Conservation (phyloP, 257 asterid species). For the Salvia hispanica region DNA sequence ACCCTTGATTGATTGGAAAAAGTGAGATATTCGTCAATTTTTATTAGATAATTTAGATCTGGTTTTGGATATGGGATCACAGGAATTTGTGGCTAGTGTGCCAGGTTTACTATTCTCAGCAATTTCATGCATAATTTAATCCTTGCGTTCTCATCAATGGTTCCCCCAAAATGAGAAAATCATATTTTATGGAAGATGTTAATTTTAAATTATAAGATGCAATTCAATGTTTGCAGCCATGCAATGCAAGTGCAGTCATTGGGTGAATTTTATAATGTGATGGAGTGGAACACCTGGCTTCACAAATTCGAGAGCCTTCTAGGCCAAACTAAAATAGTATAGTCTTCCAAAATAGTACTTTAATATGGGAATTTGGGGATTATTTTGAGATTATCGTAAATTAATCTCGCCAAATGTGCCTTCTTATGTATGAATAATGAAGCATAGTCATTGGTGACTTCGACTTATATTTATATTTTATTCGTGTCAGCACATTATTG, state of each 20-base stretch:
- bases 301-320: constrained; percentile 43
- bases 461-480: neutral
- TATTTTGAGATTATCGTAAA: constrained; percentile 26
- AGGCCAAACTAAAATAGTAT: neutral
- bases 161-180: constrained; percentile 26
- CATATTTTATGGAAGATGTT: constrained; percentile 16
- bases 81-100: constrained; percentile 38
- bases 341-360: constrained; percentile 20
- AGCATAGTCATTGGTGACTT: constrained; percentile 10
- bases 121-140: constrained; percentile 31
- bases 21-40: neutral
- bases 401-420: constrained; percentile 23
- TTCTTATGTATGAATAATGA: constrained; percentile 28
- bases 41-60: constrained; percentile 5
- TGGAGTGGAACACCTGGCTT: constrained; percentile 45
- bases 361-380: neutral
- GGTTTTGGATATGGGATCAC: constrained; percentile 33
- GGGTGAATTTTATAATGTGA: constrained; percentile 30
- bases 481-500: constrained; percentile 25
- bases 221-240: constrained; percentile 38
- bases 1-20: constrained; percentile 28
- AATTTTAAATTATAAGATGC: constrained; percentile 19
- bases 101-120: constrained; percentile 44
- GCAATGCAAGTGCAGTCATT: constrained; percentile 39
- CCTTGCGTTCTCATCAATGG: constrained; percentile 8